A percentile compares a stretch with the other conserved stretches of the same genome.
These are phyloP conservation scores for Talaromyces trachyspermus DNA, from an alignment of 495 filamentous ascomycete genomes.

Conservation along the genomic window DNA sequence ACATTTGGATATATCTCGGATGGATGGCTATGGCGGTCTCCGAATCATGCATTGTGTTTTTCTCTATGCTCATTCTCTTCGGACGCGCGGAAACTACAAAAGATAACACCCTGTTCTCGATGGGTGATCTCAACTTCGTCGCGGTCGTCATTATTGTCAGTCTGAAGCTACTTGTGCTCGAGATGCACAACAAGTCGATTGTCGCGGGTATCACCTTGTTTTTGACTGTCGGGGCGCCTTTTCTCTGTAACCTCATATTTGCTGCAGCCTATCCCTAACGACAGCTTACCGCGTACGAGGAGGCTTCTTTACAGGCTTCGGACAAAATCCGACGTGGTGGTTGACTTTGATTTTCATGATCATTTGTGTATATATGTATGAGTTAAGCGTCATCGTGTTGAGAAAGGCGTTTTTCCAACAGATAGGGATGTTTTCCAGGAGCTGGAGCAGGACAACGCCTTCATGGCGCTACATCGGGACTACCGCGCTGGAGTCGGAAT, in stretches of 20 bases:
- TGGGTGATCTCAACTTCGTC: conserved; percentile 75
- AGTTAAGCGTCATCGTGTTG: conserved; percentile 54
- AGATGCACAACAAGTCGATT: conserved; percentile 77
- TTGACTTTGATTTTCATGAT: conserved; percentile 58
- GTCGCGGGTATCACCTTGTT: conserved; percentile 56
- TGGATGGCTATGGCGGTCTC: conserved; percentile 76
- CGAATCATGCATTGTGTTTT: conserved; percentile 74
- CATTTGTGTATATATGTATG: conserved; percentile 53
- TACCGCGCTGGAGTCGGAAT: conserved; percentile 38
- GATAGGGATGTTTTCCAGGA: conserved; percentile 78
- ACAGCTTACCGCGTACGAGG: conserved; percentile 64
- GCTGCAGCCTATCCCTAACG: conserved; percentile 47
- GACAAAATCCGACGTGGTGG: conserved; percentile 77
- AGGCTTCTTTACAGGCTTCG: conserved; percentile 61
- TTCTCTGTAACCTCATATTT: conserved; percentile 78
- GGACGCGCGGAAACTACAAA: conserved; percentile 53
- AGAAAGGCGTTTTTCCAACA: conserved; percentile 59
- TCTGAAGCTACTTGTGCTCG: conserved; percentile 72
- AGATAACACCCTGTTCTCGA: conserved; percentile 65
- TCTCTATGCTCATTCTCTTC: conserved; percentile 64
- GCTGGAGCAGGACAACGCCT: conserved; percentile 56
- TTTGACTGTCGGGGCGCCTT: conserved; percentile 70
- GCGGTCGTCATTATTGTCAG: conserved; percentile 72
- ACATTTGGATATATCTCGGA: conserved; percentile 61
- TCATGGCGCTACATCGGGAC: conserved; percentile 58